Percentiles rank a stretch among this genome's conserved stretches.
Conservation (phyloP, 495 filamentous ascomycete species). For the Mytilinidion resinicola region DNA sequence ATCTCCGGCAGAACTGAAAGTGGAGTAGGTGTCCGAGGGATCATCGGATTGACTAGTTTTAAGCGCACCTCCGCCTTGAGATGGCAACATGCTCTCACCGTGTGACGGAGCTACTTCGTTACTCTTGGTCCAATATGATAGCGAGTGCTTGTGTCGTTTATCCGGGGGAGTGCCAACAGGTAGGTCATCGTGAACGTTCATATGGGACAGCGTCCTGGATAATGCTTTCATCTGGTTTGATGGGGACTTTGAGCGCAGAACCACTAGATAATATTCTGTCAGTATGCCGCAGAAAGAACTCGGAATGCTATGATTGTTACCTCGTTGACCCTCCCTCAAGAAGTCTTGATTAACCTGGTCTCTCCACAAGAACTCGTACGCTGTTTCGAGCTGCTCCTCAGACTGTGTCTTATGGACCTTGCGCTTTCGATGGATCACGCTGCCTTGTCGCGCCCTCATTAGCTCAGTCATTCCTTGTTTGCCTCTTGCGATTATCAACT, state of each 20-base stretch:
- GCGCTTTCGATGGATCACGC: conserved; percentile 20
- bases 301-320: conserved; percentile 9
- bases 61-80: conserved; percentile 2
- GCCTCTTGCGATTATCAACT: conserved; percentile 31
- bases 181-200: conserved; percentile 5
- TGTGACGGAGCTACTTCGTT: not conserved
- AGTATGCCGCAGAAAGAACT: not conserved
- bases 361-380: conserved; percentile 23
- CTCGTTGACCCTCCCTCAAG: conserved; percentile 21
- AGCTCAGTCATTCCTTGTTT: conserved; percentile 29
- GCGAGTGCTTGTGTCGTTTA: not conserved
- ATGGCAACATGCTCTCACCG: not conserved
- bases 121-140: conserved; percentile 20
- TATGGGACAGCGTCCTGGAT: conserved; percentile 24
- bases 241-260: conserved; percentile 27
- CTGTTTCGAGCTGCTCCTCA: conserved; percentile 10
- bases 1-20: conserved; percentile 31
- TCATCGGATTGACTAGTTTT: not conserved
- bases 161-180: conserved; percentile 20
- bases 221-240: conserved; percentile 29
- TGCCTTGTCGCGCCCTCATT: conserved; percentile 31
- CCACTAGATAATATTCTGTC: conserved; percentile 12
- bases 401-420: conserved; percentile 8
- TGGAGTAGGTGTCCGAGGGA: conserved; percentile 19
- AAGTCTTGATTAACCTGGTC: conserved; percentile 22